These are phyloP conservation scores for Psilocybe azurescens DNA, from an alignment of 768 basidiomycete species.

Conservation along the genomic window DNA sequence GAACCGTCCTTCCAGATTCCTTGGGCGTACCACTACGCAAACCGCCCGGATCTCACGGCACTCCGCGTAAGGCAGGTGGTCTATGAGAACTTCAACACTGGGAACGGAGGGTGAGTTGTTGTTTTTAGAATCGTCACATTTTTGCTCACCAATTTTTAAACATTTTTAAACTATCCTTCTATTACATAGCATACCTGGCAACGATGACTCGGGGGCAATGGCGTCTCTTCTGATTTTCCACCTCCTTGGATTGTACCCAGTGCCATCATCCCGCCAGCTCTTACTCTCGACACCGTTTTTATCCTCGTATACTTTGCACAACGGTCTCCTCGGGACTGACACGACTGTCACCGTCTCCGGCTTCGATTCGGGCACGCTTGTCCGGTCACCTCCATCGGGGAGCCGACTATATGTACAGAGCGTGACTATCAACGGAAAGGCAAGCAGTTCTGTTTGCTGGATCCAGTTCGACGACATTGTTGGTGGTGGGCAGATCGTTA, in stretches of 20 bases:
- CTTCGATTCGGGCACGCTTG: conserved; percentile 45
- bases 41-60: conserved; percentile 53
- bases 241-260: conserved; percentile 55
- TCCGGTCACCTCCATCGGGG: conserved; percentile 40
- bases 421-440: conserved; percentile 46
- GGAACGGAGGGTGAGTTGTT: conserved; percentile 44
- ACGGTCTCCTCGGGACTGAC: conserved; percentile 40
- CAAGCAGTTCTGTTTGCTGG: conserved; percentile 44
- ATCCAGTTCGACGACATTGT: conserved; percentile 49
- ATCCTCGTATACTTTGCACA: conserved; percentile 47
- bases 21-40: conserved; percentile 55
- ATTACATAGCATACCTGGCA: conserved; percentile 48
- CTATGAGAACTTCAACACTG: conserved; percentile 50
- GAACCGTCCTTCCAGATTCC: conserved; percentile 55
- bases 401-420: conserved; percentile 49
- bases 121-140: background rate
- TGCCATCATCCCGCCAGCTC: conserved; percentile 49
- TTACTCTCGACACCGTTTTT: conserved; percentile 54
- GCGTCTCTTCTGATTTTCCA: conserved; percentile 54
- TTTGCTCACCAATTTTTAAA: background rate
- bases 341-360: conserved; percentile 47
- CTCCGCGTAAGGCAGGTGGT: conserved; percentile 49
- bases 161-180: background rate
- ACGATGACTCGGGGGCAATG: conserved; percentile 61
- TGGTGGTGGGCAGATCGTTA: conserved; percentile 48